Evolutionary conservation across 148 eudicot species (phyloP), one percentile per base, ranked within the genome.

Genomic region (Rhododendron simsii): DNA sequence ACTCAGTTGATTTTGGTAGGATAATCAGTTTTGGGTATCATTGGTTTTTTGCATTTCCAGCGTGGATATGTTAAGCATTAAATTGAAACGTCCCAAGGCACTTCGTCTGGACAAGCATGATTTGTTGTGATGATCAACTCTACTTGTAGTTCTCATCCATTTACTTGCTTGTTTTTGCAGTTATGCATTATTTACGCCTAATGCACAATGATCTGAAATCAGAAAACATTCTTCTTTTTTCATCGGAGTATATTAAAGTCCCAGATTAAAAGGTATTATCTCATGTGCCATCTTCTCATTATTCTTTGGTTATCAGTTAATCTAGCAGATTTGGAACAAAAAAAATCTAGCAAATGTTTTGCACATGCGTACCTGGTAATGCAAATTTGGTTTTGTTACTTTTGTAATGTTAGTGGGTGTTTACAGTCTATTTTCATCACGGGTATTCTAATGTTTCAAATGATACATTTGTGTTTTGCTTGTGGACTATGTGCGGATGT

Each of bases 131-230:
- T 5, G 28, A 84, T 74, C 15, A 23, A 45, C 44, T 75, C 67
- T 37, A 37, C 39, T n/a, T 37, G 39, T 37, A 37, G 39, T 67
- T 85, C 85, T 87, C 39, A 81, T 77, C 76, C 21, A 26, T 55
- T 55, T 78, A 21, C 82, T 47, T 81, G 61, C 73, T 86, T 86
- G 47, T 48, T 81, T 83, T 85, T 92, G 91, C 91, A 92, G 92
- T 91, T 91, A 92, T 92, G 94, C 94, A 92, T 85, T 92, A 92
- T 87, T 86, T 92, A 48, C 94, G 88, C 83, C 88, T 92, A 81
- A 92, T 92, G 84, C 94, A 92, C 88, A 92, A 92, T 45, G 94
- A 92, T 86, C 81, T 92, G 87, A 91, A 92, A 83, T 92, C 92
- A 63, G 94, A 92, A 88, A 92, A 92, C 69, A 88, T 92, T 82